Percentiles rank a stretch among this genome's conserved stretches.
Evolutionary conservation across 2,329 filamentous ascomycete species (phyloP).

Genomic region (Monosporascus sp.): DNA sequence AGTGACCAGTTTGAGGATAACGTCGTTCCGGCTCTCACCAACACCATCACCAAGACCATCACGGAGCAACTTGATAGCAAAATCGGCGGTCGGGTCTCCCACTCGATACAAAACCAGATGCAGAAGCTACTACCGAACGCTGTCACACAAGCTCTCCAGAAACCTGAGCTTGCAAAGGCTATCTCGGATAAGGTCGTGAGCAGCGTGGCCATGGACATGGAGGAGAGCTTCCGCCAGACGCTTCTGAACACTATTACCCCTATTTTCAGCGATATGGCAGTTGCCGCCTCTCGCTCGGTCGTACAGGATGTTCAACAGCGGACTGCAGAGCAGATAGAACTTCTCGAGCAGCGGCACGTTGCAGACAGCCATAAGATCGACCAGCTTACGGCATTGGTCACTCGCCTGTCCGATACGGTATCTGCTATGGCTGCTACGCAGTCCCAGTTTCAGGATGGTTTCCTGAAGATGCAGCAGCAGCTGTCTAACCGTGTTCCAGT

Average conservation of each 20-base stretch:
- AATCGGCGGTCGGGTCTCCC: slow-evolving; percentile 61
- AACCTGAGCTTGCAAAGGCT: slow-evolving; percentile 64
- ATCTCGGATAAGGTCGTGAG: slow-evolving; percentile 68
- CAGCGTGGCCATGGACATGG: slow-evolving; percentile 61
- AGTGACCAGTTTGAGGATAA: slow-evolving; percentile 67
- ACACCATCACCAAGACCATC: slow-evolving; percentile 61
- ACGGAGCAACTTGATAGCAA: slow-evolving; percentile 65
- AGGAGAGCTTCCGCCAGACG: slow-evolving; percentile 59
- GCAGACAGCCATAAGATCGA: slow-evolving; percentile 62
- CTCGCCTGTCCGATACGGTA: slow-evolving; percentile 62
- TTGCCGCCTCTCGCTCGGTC: slow-evolving; percentile 62
- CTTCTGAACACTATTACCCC: slow-evolving; percentile 62
- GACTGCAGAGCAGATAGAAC: slow-evolving; percentile 44
- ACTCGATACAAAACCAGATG: slow-evolving; percentile 66
- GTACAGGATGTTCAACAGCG: slow-evolving; percentile 63
- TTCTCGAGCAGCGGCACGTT: slow-evolving; percentile 45
- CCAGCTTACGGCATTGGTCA: slow-evolving; percentile 62
- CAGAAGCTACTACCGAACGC: slow-evolving; percentile 63
- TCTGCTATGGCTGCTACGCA: slow-evolving; percentile 65
- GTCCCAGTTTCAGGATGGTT: slow-evolving; percentile 60
- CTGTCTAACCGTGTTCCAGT: slow-evolving; percentile 31
- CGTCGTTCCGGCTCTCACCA: slow-evolving; percentile 69
- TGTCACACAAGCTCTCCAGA: slow-evolving; percentile 63
- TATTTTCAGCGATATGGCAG: slow-evolving; percentile 58
- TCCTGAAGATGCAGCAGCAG: slow-evolving; percentile 52